Evolutionary conservation across 1,284 basidiomycete species (phyloP), one percentile per base, ranked within the genome.

Genomic region (Ustilago trichophora): DNA sequence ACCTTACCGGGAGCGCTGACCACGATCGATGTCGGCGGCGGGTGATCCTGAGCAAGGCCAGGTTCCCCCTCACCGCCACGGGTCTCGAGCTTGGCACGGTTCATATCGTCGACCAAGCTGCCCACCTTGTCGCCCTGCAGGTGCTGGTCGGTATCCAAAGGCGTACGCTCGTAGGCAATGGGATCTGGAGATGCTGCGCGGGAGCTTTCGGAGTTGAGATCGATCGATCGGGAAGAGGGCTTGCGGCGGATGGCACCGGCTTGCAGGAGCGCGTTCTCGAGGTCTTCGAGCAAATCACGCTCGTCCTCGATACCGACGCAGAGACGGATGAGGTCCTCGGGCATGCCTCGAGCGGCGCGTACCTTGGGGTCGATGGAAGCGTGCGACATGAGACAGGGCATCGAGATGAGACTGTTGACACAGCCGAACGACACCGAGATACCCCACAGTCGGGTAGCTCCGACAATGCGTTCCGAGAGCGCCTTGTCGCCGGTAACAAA

Each of bases 341-440:
- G 96, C 25, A 99, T 86, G 42, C 94, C 93, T 59, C 96, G 91
- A 48, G 89, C 93, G 24, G 92, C 93, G 32, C 96, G 90, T 19
- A 89, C 89, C 29, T 92, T 91, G 26, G 95, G 88, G 78, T 97
- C 93, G 74, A 99, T 99, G 33, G 94, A 98, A 24, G 96, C 94
- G 83, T 99, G 96, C 22, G 93, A 96, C 96, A 99, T 98, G 73
- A 94, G 89, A 83, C 96, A 98, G 37, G 96, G 96, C 96, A 99
- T 98, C 74, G 92, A 94, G 83, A 98, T 98, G 80, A 99, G 84
- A 79, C 91, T 93, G 85, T 99, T 98, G 73, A 99, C 94, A 72
- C 92, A 94, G 26, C 96, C 96, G 81, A 99, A 98, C 76, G 91
- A 93, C 73, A 98, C 96, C 67, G 90, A 93, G 79, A 99, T 97